Evolutionary conservation across 2,329 filamentous ascomycete genomes (phyloP), one percentile per base, ranked within the genome.

Genomic region (Metarhizium humberi): DNA sequence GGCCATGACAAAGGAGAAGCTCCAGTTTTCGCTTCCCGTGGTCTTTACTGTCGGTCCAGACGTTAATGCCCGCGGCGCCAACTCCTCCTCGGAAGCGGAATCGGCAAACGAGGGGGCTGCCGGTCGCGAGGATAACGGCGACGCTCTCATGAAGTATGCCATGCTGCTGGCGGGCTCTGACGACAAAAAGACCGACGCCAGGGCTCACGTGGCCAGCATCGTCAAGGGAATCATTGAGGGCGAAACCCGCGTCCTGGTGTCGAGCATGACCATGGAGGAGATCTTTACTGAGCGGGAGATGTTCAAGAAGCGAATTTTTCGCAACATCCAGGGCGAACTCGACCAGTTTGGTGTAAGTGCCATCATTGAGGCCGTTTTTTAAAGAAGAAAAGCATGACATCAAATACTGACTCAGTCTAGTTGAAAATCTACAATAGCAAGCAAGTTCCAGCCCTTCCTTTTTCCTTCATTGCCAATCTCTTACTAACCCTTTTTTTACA

Each of bases 161-260:
- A 86, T 90, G 69, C 78, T 95, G 0, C 76, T 95, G 4, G 88
- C 88, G 4, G 86, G 86, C 57, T 87, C 87, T 52, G 69, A 73
- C 8, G 65, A 64, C 42, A 73, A 73, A 2, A 73, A 75, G 61
- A 68, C 67, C 42, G 61, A 72, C 16, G 62, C 67, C 52, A 64
- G 73, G 70, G 60, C 80, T 54, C 88, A 92, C 71, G 84, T 94
- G 16, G 86, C 88, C 65, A 88, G 88, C 62, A 95, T 95, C 58
- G 86, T 95, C 70, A 92, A 90, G 70, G 90, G 89, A 57, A 91
- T 95, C 68, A 94, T 95, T 62, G 89, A 95, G 69, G 90, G 90
- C 58, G 90, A 95, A 70, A 92, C 88, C 1, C 81, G 90, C 56
- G 87, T 90, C 6, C 83, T 95, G 53, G 88, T 95, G 46, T 89